These are phyloP conservation scores for Pseudoturritis turrita DNA, from an alignment of 345 rosid species.

Conservation along the genomic window DNA sequence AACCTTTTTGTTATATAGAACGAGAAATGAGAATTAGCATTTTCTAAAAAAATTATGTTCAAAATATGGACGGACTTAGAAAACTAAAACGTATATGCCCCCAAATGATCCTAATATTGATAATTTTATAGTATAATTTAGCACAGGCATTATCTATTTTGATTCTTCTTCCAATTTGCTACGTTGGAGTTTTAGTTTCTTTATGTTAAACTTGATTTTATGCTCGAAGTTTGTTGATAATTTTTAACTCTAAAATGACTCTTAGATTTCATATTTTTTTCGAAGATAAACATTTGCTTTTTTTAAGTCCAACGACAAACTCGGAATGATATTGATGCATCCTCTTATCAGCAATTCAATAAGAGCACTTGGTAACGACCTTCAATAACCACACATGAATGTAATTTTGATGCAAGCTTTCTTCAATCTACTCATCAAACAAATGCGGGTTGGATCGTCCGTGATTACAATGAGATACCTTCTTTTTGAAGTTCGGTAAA, in stretches of 20 bases:
- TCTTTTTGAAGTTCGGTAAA: too few species aligned
- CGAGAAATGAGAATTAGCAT: background rate
- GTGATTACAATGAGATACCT: too few species aligned
- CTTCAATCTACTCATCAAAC: too few species aligned
- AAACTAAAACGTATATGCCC: background rate
- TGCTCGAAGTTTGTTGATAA: background rate
- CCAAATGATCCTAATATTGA: background rate
- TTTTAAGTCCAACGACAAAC: too few species aligned
- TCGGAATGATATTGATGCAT: too few species aligned
- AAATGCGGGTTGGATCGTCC: too few species aligned
- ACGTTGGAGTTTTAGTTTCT: background rate
- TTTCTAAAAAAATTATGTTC: background rate
- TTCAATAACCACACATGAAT: too few species aligned
- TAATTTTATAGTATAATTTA: background rate
- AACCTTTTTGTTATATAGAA: background rate
- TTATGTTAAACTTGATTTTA: background rate
- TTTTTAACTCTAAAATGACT: background rate
- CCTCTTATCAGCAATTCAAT: too few species aligned
- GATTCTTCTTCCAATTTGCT: background rate
- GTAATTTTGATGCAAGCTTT: too few species aligned
- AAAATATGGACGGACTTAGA: background rate
- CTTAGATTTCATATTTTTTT: background rate
- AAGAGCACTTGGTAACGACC: too few species aligned
- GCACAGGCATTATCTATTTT: conserved; percentile 2
- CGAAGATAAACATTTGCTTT: too few species aligned